Conservation (phyloP, 352 stramenopile species). For the Aphanomyces invadans region DNA sequence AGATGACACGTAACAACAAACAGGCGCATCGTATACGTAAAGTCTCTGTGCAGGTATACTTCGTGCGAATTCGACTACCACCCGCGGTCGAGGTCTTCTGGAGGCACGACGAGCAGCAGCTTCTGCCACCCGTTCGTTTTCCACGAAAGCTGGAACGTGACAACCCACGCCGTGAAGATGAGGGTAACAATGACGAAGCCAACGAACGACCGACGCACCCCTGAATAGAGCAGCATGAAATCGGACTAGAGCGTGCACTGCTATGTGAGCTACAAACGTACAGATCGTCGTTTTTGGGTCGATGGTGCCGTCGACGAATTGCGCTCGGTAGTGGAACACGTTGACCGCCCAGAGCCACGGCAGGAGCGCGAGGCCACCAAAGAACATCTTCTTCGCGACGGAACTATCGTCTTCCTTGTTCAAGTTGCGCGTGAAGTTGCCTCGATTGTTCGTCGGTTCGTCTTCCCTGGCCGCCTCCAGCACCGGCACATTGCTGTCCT, state of each 20-base stretch:
- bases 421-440: constrained; percentile 83
- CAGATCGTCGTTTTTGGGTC: constrained; percentile 66
- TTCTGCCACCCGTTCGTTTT: constrained; percentile 75
- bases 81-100: constrained; percentile 52
- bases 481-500: constrained; percentile 41
- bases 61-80: constrained; percentile 36
- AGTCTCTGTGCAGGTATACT: background rate
- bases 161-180: constrained; percentile 64
- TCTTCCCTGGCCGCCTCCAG: constrained; percentile 37
- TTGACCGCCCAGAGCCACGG: constrained; percentile 81
- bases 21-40: background rate
- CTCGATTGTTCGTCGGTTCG: constrained; percentile 54
- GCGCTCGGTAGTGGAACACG: constrained; percentile 72
- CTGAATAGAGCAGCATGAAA: constrained; percentile 28
- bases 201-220: constrained; percentile 70
- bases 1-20: too few species aligned
- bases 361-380: constrained; percentile 59
- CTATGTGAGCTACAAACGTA: constrained; percentile 30
- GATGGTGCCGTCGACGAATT: constrained; percentile 61
- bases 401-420: constrained; percentile 65
- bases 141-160: constrained; percentile 80
- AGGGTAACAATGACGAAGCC: constrained; percentile 60
- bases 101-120: constrained; percentile 65
- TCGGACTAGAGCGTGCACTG: background rate
- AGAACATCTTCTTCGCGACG: constrained; percentile 79